Evolutionary conservation across 164 flowering plant species (phyloP).

Genomic region (Chimonanthus praecox): DNA sequence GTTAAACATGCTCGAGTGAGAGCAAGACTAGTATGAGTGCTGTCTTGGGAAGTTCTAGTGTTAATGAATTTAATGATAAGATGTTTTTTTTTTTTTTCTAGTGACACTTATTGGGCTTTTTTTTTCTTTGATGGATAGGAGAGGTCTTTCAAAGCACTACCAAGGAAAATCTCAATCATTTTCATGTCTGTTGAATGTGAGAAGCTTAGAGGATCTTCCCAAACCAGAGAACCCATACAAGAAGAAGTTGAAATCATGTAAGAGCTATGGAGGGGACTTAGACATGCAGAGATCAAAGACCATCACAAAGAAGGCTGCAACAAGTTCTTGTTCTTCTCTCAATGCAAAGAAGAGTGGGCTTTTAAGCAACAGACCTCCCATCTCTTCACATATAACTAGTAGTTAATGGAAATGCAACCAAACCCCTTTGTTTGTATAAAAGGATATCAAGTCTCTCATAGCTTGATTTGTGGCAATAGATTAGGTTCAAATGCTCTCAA

Average conservation of each 20-base stretch:
- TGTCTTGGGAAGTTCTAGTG: too few relatives aligned
- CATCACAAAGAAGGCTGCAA: constrained; percentile 50
- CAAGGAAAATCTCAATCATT: constrained; percentile 79
- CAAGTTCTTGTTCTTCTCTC: constrained; percentile 32
- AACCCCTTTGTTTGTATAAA: neutral
- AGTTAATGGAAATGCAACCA: neutral
- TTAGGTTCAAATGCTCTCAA: too few relatives aligned
- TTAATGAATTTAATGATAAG: neutral
- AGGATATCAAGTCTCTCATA: too few relatives aligned
- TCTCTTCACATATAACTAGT: constrained; percentile 19
- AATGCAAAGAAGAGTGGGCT: constrained; percentile 23
- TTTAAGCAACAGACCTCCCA: constrained; percentile 33
- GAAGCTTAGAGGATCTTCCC: constrained; percentile 56
- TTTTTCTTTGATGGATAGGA: constrained; percentile 29
- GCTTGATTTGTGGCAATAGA: too few relatives aligned
- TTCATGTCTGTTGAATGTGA: constrained; percentile 55
- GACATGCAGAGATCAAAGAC: constrained; percentile 31
- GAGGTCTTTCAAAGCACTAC: constrained; percentile 70
- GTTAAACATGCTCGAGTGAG: too few relatives aligned
- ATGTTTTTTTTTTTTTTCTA: neutral
- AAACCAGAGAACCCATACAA: constrained; percentile 48
- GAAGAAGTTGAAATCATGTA: constrained; percentile 51
- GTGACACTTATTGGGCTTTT: neutral
- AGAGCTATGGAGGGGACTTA: constrained; percentile 53
- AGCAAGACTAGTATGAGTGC: too few relatives aligned